These are phyloP conservation scores for Melampsora medusae DNA, from an alignment of 1,284 basidiomycete species.

Conservation along the genomic window DNA sequence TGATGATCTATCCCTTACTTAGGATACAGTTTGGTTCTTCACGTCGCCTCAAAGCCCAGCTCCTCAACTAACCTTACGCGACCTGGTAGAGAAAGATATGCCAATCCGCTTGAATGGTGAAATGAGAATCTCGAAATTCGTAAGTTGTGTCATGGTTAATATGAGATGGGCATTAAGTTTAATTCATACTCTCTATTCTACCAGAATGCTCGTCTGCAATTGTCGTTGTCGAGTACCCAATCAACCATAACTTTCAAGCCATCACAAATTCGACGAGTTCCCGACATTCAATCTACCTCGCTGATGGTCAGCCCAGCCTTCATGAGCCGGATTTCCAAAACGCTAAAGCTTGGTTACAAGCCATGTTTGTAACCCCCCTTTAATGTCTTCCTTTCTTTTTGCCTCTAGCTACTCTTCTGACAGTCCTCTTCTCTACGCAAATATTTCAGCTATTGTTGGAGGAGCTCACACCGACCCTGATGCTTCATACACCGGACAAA, in stretches of 20 bases:
- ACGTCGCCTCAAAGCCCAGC: constrained; percentile 7
- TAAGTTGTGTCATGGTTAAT: background rate
- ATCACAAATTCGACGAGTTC: constrained; percentile 26
- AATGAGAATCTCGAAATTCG: constrained; percentile 39
- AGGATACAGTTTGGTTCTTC: constrained; percentile 33
- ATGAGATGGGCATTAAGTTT: too few species aligned
- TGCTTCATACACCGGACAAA: constrained; percentile 12
- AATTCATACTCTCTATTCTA: background rate
- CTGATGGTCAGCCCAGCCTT: constrained; percentile 15
- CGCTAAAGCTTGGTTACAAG: constrained; percentile 11
- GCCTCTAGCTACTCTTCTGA: background rate
- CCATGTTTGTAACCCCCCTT: constrained; percentile 13
- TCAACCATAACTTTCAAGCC: constrained; percentile 14
- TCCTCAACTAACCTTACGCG: background rate
- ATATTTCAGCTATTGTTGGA: constrained; percentile 18
- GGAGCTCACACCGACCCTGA: constrained; percentile 17
- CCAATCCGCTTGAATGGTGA: constrained; percentile 7
- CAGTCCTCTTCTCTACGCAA: background rate
- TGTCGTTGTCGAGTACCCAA: constrained; percentile 21
- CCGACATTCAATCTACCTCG: constrained; percentile 26
- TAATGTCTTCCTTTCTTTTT: background rate
- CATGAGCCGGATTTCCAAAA: constrained; percentile 9
- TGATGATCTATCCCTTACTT: background rate
- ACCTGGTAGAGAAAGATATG: constrained; percentile 31
- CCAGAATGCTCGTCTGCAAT: constrained; percentile 38